Percentiles rank a stretch among this genome's conserved stretches.
Conservation (phyloP, 2,329 filamentous ascomycete species). For the Podosphaera xanthii region DNA sequence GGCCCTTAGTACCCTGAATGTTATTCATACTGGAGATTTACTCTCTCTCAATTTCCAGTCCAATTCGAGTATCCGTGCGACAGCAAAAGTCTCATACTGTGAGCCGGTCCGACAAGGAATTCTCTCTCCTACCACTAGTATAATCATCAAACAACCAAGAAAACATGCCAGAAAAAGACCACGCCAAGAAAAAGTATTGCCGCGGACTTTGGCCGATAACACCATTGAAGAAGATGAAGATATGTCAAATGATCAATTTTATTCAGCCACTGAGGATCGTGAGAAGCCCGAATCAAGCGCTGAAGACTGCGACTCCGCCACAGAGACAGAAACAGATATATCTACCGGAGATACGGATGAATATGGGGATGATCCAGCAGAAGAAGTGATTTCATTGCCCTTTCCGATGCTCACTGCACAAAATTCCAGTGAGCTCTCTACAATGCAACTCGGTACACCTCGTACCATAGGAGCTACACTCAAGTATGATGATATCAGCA, state of each 20-base stretch:
- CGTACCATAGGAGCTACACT: slow-evolving; percentile 37
- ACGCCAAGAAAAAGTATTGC: slow-evolving; percentile 22
- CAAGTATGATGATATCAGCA: slow-evolving; percentile 50
- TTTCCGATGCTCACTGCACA: slow-evolving; percentile 59
- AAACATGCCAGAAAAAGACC: slow-evolving; percentile 29
- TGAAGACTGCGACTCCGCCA: slow-evolving; percentile 25
- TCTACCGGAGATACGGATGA: slow-evolving; percentile 48
- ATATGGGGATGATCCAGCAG: slow-evolving; percentile 73
- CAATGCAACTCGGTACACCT: slow-evolving; percentile 60
- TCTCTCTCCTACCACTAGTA: slow-evolving; percentile 53
- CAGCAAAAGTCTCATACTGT: slow-evolving; percentile 75
- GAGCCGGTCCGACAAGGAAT: slow-evolving; percentile 84
- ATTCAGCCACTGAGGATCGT: slow-evolving; percentile 69
- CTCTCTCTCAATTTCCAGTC: slow-evolving; percentile 55
- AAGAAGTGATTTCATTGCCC: slow-evolving; percentile 79
- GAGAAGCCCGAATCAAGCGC: slow-evolving; percentile 30
- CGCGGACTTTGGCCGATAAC: slow-evolving; percentile 33
- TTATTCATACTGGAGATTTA: slow-evolving; percentile 69
- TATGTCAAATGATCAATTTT: slow-evolving; percentile 77
- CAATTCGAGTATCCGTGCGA: slow-evolving; percentile 71
- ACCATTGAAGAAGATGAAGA: slow-evolving; percentile 47
- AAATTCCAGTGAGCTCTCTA: slow-evolving; percentile 56
- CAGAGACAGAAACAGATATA: slow-evolving; percentile 34
- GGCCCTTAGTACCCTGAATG: slow-evolving; percentile 45
- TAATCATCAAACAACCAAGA: slow-evolving; percentile 51